A percentile compares a stretch with the other conserved stretches of the same genome.
phyloP scores from a whole-genome alignment of 352 stramenopile species.

The Hyaloperonospora arabidopsidis region DNA sequence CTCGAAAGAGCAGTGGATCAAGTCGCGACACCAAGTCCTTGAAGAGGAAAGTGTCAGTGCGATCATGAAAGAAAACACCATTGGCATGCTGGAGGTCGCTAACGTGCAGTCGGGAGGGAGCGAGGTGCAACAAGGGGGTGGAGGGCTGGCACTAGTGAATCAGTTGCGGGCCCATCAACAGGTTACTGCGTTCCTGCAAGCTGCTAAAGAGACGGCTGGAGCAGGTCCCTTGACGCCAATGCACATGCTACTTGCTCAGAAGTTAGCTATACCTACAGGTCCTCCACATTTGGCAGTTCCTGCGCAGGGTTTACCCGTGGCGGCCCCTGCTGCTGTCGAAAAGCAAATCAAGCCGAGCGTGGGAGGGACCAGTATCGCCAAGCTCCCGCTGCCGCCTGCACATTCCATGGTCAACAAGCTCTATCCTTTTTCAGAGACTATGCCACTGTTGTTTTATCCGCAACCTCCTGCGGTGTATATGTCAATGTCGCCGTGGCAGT shows the following conservation, averaged over 20 bases:
- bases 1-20: constrained; percentile 53
- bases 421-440: constrained; percentile 28
- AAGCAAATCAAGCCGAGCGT: constrained; percentile 19
- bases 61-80: constrained; percentile 32
- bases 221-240: constrained; percentile 3
- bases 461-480: constrained; percentile 14
- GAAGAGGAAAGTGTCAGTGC: constrained; percentile 54
- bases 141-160: constrained; percentile 24
- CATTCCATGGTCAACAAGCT: constrained; percentile 34
- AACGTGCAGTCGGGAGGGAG: constrained; percentile 8
- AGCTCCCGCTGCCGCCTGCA: constrained; percentile 38
- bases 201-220: constrained; percentile 9
- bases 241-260: constrained; percentile 18
- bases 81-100: constrained; percentile 33
- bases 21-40: constrained; percentile 46
- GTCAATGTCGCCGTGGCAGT: constrained; percentile 22
- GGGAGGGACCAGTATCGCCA: constrained; percentile 13
- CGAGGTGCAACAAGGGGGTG: constrained; percentile 14
- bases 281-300: constrained; percentile 10
- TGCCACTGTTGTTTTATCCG: constrained; percentile 26
- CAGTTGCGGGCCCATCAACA: constrained; percentile 29
- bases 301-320: background rate
- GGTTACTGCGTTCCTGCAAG: constrained; percentile 23
- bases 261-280: constrained; percentile 14
- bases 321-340: background rate